A percentile compares a stretch with the other conserved stretches of the same genome.
These are phyloP conservation scores for Hydnomerulius pinastri DNA, from an alignment of 768 basidiomycete species.

Conservation along the genomic window DNA sequence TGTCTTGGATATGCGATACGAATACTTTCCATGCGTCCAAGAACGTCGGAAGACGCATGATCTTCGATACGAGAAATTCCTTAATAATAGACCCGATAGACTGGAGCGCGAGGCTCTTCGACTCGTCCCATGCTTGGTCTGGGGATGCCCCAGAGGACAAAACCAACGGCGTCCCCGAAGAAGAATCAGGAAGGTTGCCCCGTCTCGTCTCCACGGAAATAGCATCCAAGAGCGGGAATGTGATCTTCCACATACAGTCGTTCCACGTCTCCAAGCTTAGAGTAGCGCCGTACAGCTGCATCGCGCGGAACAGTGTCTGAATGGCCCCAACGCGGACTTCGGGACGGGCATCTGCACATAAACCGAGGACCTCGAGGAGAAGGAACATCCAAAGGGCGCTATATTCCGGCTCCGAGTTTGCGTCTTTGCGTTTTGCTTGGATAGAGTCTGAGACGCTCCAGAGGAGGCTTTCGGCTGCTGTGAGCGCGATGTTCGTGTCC, in stretches of 20 bases:
- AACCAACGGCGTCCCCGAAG: conserved; percentile 6
- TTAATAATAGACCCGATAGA: conserved; percentile 84
- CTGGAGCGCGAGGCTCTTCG: conserved; percentile 80
- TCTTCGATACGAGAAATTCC: conserved; percentile 73
- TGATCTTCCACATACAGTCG: conserved; percentile 87
- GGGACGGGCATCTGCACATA: conserved; percentile 79
- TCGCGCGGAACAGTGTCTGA: conserved; percentile 90
- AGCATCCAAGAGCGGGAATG: conserved; percentile 82
- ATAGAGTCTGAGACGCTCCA: conserved; percentile 98
- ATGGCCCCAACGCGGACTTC: conserved; percentile 94
- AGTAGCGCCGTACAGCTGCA: conserved; percentile 91
- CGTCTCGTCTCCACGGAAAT: conserved; percentile 62
- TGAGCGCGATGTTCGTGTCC: conserved; percentile 95
- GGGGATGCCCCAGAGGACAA: conserved; percentile 16
- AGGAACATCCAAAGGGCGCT: conserved; percentile 94
- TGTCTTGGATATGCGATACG: conserved; percentile 67
- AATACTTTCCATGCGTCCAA: conserved; percentile 73
- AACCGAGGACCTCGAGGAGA: conserved; percentile 75
- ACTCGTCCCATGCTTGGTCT: conserved; percentile 78
- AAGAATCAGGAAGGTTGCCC: conserved; percentile 22
- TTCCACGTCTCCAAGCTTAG: conserved; percentile 85
- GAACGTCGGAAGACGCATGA: conserved; percentile 75
- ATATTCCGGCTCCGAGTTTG: conserved; percentile 66
- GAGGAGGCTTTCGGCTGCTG: conserved; percentile 87
- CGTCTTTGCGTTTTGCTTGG: conserved; percentile 74